Conservation (phyloP, 306 rosid species). For the Corylus heterophylla region DNA sequence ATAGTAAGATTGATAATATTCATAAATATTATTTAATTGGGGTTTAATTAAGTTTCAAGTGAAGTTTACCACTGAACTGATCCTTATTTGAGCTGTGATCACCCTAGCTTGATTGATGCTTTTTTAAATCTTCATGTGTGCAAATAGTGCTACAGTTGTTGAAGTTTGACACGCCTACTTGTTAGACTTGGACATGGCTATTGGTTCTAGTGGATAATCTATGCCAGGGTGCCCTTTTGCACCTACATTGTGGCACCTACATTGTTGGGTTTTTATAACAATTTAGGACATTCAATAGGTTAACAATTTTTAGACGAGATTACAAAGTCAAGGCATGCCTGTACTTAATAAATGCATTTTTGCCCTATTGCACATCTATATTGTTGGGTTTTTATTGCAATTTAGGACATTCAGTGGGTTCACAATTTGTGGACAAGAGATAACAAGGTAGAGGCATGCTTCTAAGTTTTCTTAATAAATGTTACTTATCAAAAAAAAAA, state of each 20-base stretch:
- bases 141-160: neutral
- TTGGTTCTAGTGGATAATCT: neutral
- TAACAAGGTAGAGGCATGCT: neutral
- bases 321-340: neutral
- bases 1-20: neutral
- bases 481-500: neutral
- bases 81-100: neutral
- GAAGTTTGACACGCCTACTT: neutral
- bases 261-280: neutral
- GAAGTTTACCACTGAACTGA: slow-evolving; percentile 3
- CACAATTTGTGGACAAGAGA: neutral
- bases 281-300: neutral
- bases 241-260: neutral
- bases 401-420: neutral
- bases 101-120: neutral
- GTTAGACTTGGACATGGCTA: neutral
- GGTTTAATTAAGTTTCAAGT: neutral
- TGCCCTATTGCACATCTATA: no score
- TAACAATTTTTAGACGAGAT: neutral
- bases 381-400: neutral
- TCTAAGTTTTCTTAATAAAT: neutral
- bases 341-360: no score
- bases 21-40: neutral
- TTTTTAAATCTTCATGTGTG: neutral
- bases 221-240: neutral